Evolutionary conservation across 2,329 filamentous ascomycete genomes (phyloP), one percentile per base, ranked within the genome.

Genomic region (Pleomassaria siparia): DNA sequence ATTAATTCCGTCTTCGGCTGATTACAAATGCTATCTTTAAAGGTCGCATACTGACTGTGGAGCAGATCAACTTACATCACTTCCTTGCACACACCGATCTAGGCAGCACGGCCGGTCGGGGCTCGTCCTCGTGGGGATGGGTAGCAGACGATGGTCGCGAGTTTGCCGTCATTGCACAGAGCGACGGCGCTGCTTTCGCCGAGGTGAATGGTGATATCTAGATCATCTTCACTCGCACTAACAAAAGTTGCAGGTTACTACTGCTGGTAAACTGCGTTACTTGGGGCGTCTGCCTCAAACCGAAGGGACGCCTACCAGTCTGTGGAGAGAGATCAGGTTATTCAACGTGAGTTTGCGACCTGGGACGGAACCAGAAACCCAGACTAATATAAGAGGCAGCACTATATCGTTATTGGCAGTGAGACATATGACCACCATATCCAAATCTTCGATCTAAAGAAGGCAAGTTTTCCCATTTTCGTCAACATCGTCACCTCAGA

Each of bases 381-480:
- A n/a, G 13, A 32, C n/a, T 32, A n/a, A 36, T 13, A 36, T 36
- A 32, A 18, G 6, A 4, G 7, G 20, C n/a, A 37, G 57, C 71
- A 65, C 55, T 81, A 71, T 44, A 72, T 75, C 25, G 67, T 74
- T 26, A 78, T 67, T 15, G 58, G 66, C 40, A 58, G 58, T 33
- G 60, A 69, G 55, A 74, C 63, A 75, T 83, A 68, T 72, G 77
- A 44, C 69, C 78, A 81, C 53, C 70, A 72, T 29, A 64, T 85
- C 36, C 82, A 85, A 64, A 73, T 82, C 63, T 82, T 83, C 54
- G 79, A 82, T 63, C 73, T 82, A 73, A 73, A 69, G 50, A 81
- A 72, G 57, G n/a, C 61, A 56, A 45, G 58, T 56, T 13, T 18
- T 12, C 28, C 25, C 25, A 26, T 8, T 30, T n/a, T 30, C 12